These are phyloP conservation scores for Parastagonospora avenae DNA, from an alignment of 2,329 filamentous ascomycete species.

Conservation along the genomic window DNA sequence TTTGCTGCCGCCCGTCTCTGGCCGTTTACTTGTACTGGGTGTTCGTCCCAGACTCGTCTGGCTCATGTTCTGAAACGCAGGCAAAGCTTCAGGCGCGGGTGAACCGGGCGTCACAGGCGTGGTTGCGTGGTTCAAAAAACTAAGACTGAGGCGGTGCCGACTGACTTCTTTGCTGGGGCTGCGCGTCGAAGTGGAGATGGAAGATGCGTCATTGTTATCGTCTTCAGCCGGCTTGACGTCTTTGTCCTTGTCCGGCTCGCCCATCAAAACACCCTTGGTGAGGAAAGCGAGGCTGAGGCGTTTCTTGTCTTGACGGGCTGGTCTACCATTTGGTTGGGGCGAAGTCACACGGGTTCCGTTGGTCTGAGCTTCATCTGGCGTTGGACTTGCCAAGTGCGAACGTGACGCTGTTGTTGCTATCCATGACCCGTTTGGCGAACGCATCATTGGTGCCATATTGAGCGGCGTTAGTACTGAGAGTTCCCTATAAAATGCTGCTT, in stretches of 20 bases:
- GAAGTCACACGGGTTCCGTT: slow-evolving; percentile 34
- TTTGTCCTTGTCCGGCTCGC: slow-evolving; percentile 27
- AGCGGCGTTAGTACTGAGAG: slow-evolving; percentile 48
- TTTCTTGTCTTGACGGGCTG: slow-evolving; percentile 47
- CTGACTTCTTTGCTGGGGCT: slow-evolving; percentile 41
- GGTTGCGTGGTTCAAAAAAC: slow-evolving; percentile 27
- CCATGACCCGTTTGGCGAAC: slow-evolving; percentile 45
- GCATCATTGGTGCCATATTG: slow-evolving; percentile 29
- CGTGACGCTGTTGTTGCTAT: slow-evolving; percentile 33
- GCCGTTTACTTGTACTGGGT: slow-evolving; percentile 28
- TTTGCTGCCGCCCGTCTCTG: slow-evolving; percentile 31
- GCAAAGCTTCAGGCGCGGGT: slow-evolving; percentile 38
- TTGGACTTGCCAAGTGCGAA: slow-evolving; percentile 34
- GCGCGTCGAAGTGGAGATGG: slow-evolving; percentile 27
- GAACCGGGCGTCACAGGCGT: slow-evolving; percentile 28
- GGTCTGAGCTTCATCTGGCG: slow-evolving; percentile 22
- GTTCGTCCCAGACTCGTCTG: slow-evolving; percentile 7
- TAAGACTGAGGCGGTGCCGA: slow-evolving; percentile 35
- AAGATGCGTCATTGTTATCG: slow-evolving; percentile 24
- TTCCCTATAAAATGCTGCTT: slow-evolving; percentile 52
- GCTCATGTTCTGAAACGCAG: slow-evolving; percentile 21
- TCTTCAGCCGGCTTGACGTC: slow-evolving; percentile 22
- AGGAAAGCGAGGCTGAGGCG: slow-evolving; percentile 46
- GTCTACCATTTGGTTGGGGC: slow-evolving; percentile 25
- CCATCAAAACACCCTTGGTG: slow-evolving; percentile 39